Conservation (phyloP, 2,329 filamentous ascomycete species). For the Pyrenophora seminiperda region DNA sequence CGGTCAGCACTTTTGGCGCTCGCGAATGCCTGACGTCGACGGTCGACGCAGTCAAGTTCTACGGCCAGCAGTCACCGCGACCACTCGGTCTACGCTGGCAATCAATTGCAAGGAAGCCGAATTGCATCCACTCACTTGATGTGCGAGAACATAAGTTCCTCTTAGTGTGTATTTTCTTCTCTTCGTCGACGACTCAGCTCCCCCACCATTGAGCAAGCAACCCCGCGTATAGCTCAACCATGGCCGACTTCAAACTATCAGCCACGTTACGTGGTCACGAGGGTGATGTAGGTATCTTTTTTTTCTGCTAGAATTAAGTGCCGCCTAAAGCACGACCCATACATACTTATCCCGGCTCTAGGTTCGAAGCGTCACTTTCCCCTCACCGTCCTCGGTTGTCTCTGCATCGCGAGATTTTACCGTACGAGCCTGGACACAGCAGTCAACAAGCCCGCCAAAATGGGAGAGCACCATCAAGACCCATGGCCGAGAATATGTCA, state of each 20-base stretch:
- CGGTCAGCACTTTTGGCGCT: constrained; percentile 4
- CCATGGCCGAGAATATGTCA: constrained; percentile 85
- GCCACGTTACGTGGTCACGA: constrained; percentile 87
- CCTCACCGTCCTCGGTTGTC: constrained; percentile 71
- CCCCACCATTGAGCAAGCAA: constrained; percentile 24
- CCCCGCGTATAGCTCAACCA: constrained; percentile 48
- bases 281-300: constrained; percentile 71
- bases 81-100: background rate
- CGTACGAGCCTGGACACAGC: constrained; percentile 81
- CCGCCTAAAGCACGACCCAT: too few relatives aligned
- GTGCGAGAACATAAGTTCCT: constrained; percentile 5
- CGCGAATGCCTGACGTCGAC: constrained; percentile 20
- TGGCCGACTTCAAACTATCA: constrained; percentile 91
- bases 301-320: background rate
- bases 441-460: constrained; percentile 66
- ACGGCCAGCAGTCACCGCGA: background rate
- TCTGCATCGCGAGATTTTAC: constrained; percentile 92
- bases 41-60: constrained; percentile 5
- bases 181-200: constrained; percentile 16
- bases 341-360: constrained; percentile 46
- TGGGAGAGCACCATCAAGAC: constrained; percentile 81
- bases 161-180: constrained; percentile 15
- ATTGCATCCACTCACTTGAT: constrained; percentile 7
- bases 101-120: background rate
- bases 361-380: constrained; percentile 87